A percentile compares a stretch with the other conserved stretches of the same genome.
phyloP scores from a whole-genome alignment of 2,329 filamentous ascomycete genomes.

The Dothiorella sarmentorum region DNA sequence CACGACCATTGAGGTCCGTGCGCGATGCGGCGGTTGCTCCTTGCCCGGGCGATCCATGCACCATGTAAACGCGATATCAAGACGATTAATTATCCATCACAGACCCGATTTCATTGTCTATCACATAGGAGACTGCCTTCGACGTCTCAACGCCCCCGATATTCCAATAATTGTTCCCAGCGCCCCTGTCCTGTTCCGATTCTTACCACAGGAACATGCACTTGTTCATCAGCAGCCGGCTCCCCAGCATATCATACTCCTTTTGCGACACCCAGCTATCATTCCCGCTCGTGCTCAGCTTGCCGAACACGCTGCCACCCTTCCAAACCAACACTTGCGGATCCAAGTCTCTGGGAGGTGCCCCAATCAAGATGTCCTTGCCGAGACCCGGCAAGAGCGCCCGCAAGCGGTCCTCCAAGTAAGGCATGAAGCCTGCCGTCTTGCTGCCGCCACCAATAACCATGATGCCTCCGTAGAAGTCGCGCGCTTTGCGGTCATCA shows the following conservation, averaged over 20 bases:
- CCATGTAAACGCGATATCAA: too few relatives aligned
- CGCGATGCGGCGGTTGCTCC: neutral
- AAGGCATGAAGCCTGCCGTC: constrained; percentile 68
- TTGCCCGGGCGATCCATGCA: neutral
- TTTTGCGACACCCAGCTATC: constrained; percentile 88
- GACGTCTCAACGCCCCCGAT: neutral
- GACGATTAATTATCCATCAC: neutral
- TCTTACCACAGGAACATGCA: constrained; percentile 42
- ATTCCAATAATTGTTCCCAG: neutral
- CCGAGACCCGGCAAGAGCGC: constrained; percentile 57
- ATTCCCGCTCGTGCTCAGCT: constrained; percentile 72
- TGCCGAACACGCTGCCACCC: constrained; percentile 92
- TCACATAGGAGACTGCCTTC: neutral
- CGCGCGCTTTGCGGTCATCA: constrained; percentile 89
- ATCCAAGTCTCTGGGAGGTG: constrained; percentile 86
- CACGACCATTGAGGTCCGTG: neutral
- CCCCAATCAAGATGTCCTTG: constrained; percentile 65
- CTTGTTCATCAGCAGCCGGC: constrained; percentile 63
- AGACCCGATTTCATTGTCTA: neutral
- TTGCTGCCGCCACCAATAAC: constrained; percentile 38
- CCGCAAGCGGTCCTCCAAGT: constrained; percentile 79
- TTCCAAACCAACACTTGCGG: constrained; percentile 98
- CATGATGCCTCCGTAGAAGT: constrained; percentile 58
- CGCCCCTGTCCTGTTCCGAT: neutral
- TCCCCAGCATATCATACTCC: constrained; percentile 84